Evolutionary conservation across 306 rosid genomes (phyloP).

Genomic region (Trifolium repens): DNA sequence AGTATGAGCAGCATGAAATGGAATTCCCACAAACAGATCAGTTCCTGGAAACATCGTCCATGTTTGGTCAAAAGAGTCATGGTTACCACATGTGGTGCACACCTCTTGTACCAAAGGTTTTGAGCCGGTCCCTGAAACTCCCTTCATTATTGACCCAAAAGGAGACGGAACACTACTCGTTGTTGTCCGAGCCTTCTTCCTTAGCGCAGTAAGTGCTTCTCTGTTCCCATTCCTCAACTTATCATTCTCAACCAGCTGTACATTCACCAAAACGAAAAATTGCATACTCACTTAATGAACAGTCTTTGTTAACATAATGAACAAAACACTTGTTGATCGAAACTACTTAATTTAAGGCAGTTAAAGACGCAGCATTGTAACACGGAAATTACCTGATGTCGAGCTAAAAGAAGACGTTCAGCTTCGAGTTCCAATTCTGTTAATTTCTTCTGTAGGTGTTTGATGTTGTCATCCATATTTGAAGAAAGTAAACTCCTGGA

Average conservation of each 20-base stretch:
- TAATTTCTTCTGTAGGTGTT: conserved; percentile 55
- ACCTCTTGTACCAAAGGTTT: conserved; percentile 86
- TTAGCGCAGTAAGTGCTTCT: conserved; percentile 86
- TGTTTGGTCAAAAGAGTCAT: conserved; percentile 68
- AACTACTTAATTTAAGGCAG: background rate
- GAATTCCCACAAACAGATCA: conserved; percentile 77
- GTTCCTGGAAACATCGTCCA: conserved; percentile 91
- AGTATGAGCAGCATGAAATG: conserved; percentile 88
- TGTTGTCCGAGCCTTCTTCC: conserved; percentile 84
- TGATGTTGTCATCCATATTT: conserved; percentile 64
- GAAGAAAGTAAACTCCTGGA: conserved; percentile 23
- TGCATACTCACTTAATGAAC: conserved; percentile 27
- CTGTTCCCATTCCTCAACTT: conserved; percentile 83
- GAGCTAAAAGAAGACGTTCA: conserved; percentile 79
- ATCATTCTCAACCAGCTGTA: conserved; percentile 83
- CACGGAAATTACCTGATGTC: conserved; percentile 60
- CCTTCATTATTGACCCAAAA: conserved; percentile 87
- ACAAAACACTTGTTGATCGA: conserved; percentile 8
- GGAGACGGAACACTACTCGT: conserved; percentile 80
- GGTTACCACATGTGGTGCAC: conserved; percentile 57
- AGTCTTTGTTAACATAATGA: conserved; percentile 13
- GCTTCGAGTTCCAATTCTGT: conserved; percentile 75
- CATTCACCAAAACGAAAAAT: conserved; percentile 27
- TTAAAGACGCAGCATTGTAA: background rate
- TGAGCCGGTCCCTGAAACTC: conserved; percentile 58